phyloP scores from a whole-genome alignment of 768 basidiomycete genomes.

The Suillus tomentosus region DNA sequence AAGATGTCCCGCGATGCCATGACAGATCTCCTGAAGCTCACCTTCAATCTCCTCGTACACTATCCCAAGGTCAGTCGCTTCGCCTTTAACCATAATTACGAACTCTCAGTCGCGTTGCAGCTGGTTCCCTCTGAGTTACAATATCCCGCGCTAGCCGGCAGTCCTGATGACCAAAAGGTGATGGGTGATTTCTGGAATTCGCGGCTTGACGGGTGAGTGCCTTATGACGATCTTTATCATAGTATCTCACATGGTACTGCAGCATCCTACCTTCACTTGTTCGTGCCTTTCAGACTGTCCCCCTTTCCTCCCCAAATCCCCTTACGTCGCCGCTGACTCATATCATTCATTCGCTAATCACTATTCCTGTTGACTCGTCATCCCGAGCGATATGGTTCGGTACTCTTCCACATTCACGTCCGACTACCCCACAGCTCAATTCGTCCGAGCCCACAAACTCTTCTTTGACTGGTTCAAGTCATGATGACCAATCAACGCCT shows the following conservation, averaged over 20 bases:
- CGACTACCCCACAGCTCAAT: conserved; percentile 38
- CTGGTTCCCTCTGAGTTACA: conserved; percentile 51
- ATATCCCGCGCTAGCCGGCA: conserved; percentile 15
- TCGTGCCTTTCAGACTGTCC: conserved; percentile 66
- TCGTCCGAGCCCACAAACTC: conserved; percentile 25
- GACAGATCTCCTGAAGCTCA: conserved; percentile 81
- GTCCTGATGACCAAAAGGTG: conserved; percentile 43
- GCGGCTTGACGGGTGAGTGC: conserved; percentile 66
- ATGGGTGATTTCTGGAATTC: conserved; percentile 78
- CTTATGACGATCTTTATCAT: conserved; percentile 4
- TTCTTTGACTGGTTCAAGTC: background rate
- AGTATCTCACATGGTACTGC: conserved; percentile 6
- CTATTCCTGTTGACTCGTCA: conserved; percentile 64
- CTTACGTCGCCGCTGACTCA: conserved; percentile 77
- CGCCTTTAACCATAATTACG: background rate
- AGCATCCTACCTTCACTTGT: conserved; percentile 76
- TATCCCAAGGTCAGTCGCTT: conserved; percentile 67
- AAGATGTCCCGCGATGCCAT: conserved; percentile 71
- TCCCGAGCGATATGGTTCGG: conserved; percentile 68
- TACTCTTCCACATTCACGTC: conserved; percentile 34
- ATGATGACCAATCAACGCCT: conserved; percentile 8
- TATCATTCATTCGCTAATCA: conserved; percentile 79
- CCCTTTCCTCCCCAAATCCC: conserved; percentile 61
- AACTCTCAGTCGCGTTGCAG: conserved; percentile 10
- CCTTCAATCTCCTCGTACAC: conserved; percentile 78